Base-by-base conservation (phyloP, 495 filamentous ascomycete species). In the Daldinia childiae region DNA sequence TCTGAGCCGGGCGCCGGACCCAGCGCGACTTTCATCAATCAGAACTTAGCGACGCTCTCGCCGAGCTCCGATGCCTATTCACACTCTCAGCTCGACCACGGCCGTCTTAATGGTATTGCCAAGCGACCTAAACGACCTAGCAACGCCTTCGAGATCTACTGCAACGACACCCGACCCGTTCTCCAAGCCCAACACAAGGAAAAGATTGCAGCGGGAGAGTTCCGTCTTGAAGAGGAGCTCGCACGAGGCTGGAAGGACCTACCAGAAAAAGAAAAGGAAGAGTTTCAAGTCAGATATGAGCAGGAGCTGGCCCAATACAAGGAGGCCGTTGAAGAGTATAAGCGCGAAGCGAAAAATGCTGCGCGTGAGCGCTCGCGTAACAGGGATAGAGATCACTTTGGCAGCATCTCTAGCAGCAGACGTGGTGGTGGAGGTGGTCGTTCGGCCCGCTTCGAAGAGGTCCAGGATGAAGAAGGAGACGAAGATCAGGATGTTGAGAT, bases 91-190 rank as follows among this genome's bases (percentile, higher is more conserved):
- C 62, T 74, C 58, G 73, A 77, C 58, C 57, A 69, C 9, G 15
- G 58, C 19, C 39, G 64, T 11, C 59, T 73, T 43, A 78, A 77
- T 43, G 77, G 74, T 19, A 17, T 71, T 4, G 60, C 75, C 39
- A 80, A 81, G 64, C 74, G 75, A 14, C 80, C 81, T 1, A 79
- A 81, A 61, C 81, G 80, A 45, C 80, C 82, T 6, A 81, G 78
- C 59, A 84, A 72, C 58, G 82, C 84, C 4, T 87, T 87, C 71
- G 84, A 87, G 38, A 76, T 87, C 12, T 87, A 84, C 75, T 85
- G 81, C 68, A 79, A 82, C 55, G 83, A 86, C 52, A 77, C 76
- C 12, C 75, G 84, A 32, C 75, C 79, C 2, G 48, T 79, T 7
- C 65, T 84, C 4, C 75, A 79, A 32, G 73, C 77, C n/a, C 70